Base-by-base conservation (phyloP, 2,329 filamentous ascomycete genomes). In the Chaetomiaceae sp. region DNA sequence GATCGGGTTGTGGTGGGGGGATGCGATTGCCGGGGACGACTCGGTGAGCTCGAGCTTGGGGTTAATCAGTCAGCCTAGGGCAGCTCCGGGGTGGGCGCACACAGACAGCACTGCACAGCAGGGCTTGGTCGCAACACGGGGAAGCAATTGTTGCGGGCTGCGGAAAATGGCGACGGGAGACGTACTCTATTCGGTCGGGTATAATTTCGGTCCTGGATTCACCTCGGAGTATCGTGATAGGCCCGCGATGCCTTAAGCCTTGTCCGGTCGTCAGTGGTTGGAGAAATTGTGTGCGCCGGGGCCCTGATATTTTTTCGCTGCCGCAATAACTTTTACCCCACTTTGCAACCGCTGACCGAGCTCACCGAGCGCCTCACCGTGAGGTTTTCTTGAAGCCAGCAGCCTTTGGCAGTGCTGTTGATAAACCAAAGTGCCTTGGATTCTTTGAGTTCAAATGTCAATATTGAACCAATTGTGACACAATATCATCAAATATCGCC, bases 241-340 rank as follows among this genome's bases (percentile, higher is more conserved):
- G 55, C 59, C 53, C 55, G 54, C 50, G 53, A 61, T 58, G 55
- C 52, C 59, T 58, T 50, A 38, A 57, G 46, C 54, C 55, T 50
- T 54, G 51, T 55, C 50, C 30, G 44, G 54, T 56, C 53, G 55
- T 58, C 49, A 44, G 51, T 57, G 56, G 60, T 60, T 58, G 58
- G 56, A 60, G 60, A 62, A 61, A 58, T 63, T 63, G 55, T 63
- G 60, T 61, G 61, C 59, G 61, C 57, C 51, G 50, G 52, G 60
- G 54, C 55, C 60, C 51, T 58, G 56, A 57, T 55, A 58, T 60
- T 61, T 61, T 62, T 62, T 62, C 59, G 59, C 59, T 54, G 53
- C 56, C 59, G 58, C 57, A 60, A 58, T 59, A 58, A 61, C 57
- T 55, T 59, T 61, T 60, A 59, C 60, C 60, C 58, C 60, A 59